These are phyloP conservation scores for Plectranthus barbatus DNA, from an alignment of 257 asterid genomes.

Conservation along the genomic window DNA sequence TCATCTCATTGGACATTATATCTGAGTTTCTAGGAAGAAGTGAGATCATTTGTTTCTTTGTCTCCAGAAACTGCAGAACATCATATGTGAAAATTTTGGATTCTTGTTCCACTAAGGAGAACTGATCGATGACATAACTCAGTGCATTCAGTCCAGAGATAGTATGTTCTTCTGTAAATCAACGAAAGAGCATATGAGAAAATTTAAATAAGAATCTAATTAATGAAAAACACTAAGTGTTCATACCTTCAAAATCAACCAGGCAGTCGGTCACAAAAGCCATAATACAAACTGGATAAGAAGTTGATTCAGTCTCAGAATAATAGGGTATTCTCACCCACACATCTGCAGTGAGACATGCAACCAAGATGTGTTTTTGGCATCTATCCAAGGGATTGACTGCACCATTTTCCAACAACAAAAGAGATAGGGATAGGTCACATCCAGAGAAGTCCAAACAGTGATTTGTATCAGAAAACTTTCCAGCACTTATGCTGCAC, in stretches of 20 bases:
- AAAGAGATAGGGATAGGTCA: constrained; percentile 63
- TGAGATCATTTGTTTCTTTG: constrained; percentile 33
- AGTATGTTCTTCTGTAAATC: constrained; percentile 47
- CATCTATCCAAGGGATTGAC: constrained; percentile 27
- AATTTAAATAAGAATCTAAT: constrained; percentile 1
- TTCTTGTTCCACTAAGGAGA: constrained; percentile 48
- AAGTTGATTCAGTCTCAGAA: constrained; percentile 25
- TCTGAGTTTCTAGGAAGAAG: constrained; percentile 30
- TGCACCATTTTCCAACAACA: constrained; percentile 31
- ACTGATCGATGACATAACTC: constrained; percentile 49
- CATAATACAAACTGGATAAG: constrained; percentile 58
- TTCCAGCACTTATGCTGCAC: constrained; percentile 51
- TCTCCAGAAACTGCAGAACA: constrained; percentile 40
- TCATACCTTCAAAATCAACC: constrained; percentile 58
- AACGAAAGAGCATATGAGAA: constrained; percentile 5
- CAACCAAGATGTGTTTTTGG: constrained; percentile 36
- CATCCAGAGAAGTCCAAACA: constrained; percentile 67
- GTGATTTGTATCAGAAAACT: constrained; percentile 47
- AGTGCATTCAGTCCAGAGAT: constrained; percentile 56
- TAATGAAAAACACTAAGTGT: not conserved
- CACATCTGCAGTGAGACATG: constrained; percentile 59
- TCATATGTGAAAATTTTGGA: constrained; percentile 47
- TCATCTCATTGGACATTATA: constrained; percentile 38
- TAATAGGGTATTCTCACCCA: constrained; percentile 75
- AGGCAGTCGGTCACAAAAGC: constrained; percentile 48